phyloP scores from a whole-genome alignment of 1,284 basidiomycete species.

The Pseudozyma sp. region DNA sequence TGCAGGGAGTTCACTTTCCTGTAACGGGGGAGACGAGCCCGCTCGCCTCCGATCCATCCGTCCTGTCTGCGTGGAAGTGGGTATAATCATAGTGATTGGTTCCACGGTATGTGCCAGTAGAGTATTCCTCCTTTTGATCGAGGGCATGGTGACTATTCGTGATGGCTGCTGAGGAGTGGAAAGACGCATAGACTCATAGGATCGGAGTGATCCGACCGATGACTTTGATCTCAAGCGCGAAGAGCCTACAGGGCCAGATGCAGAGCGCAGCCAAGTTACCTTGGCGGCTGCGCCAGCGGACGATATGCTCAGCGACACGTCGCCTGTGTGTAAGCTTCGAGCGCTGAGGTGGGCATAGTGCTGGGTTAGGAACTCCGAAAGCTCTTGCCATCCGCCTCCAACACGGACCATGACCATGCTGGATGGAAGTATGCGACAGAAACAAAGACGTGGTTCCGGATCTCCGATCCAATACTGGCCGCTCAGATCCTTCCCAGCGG shows the following conservation, averaged over 20 bases:
- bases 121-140: conserved; percentile 1
- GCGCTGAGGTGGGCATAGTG: conserved; percentile 40
- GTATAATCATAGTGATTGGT: not conserved
- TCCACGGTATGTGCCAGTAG: not conserved
- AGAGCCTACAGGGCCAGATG: conserved; percentile 26
- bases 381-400: conserved; percentile 68
- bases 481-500: conserved; percentile 35
- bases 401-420: conserved; percentile 67
- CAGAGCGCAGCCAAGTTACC: conserved; percentile 31
- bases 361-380: conserved; percentile 57
- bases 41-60: not conserved
- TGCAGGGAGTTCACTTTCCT: conserved; percentile 4
- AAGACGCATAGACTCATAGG: not conserved
- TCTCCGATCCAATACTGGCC: conserved; percentile 65
- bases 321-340: not conserved
- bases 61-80: not conserved
- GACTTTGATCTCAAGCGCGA: conserved; percentile 13
- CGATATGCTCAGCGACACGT: not conserved
- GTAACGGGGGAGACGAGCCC: conserved; percentile 1
- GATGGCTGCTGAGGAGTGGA: conserved; percentile 5
- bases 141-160: conserved; percentile 33
- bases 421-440: conserved; percentile 64
- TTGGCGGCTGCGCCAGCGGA: not conserved
- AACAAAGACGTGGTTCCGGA: conserved; percentile 63
- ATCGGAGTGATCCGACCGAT: conserved; percentile 18